Evolutionary conservation across 305 asterid species (phyloP).

Genomic region (Fraxinus sp.): DNA sequence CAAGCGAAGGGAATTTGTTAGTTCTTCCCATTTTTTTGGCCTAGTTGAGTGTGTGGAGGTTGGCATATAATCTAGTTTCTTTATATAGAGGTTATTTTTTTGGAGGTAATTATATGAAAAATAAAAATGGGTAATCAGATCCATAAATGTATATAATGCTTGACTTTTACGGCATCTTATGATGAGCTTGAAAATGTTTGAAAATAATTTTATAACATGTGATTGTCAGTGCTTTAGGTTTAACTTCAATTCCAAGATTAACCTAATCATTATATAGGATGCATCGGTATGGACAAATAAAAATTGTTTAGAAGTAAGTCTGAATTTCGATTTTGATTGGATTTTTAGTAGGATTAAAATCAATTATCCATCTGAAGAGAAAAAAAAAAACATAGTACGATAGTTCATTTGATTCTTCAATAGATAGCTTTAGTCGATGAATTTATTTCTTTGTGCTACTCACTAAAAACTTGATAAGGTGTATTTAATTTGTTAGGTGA

Average conservation of each 20-base stretch:
- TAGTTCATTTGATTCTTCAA: no score
- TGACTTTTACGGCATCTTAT: slow-evolving; percentile 22
- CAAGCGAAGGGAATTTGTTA: neutral
- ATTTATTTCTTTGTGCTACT: neutral
- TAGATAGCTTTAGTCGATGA: neutral
- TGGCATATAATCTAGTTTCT: neutral
- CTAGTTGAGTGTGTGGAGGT: neutral
- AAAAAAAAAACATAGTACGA: no score
- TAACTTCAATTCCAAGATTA: neutral
- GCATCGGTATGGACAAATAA: neutral
- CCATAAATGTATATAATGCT: neutral
- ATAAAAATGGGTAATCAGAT: neutral
- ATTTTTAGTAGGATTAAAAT: neutral
- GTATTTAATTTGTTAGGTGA: neutral
- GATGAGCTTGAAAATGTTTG: neutral
- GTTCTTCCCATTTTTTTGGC: neutral
- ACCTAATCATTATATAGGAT: neutral
- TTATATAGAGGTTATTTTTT: neutral
- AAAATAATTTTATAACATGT: neutral
- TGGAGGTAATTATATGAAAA: neutral
- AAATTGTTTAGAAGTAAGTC: neutral
- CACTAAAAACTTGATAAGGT: neutral
- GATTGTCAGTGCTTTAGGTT: neutral
- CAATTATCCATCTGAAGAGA: neutral
- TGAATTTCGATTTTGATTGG: neutral